These are phyloP conservation scores for Diospyros kaki DNA, from an alignment of 148 eudicot species.

Conservation along the genomic window DNA sequence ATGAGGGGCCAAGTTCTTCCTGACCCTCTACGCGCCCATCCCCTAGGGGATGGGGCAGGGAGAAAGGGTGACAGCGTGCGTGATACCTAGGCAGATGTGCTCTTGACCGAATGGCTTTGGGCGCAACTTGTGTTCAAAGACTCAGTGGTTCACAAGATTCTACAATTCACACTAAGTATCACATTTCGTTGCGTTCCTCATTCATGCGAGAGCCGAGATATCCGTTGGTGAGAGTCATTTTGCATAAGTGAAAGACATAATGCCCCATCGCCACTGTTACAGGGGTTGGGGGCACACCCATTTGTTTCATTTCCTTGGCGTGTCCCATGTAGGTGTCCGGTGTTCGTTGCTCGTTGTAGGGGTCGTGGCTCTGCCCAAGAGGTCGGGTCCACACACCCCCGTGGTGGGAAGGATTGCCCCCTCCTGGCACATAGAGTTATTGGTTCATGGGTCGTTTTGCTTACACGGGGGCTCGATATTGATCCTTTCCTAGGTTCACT, in stretches of 20 bases:
- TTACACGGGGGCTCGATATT: slow-evolving; percentile 1
- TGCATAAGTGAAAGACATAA: neutral
- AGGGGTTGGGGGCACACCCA: neutral
- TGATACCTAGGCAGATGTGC: slow-evolving; percentile 11
- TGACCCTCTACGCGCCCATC: neutral
- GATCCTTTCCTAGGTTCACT: neutral
- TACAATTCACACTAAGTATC: slow-evolving; percentile 53
- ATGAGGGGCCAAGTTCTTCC: neutral
- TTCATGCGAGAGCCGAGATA: slow-evolving; percentile 50
- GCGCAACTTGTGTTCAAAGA: slow-evolving; percentile 22
- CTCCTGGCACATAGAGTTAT: neutral
- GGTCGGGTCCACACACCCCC: neutral
- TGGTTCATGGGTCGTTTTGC: slow-evolving; percentile 15
- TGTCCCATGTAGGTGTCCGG: neutral
- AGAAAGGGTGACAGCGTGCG: neutral
- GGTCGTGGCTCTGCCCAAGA: neutral
- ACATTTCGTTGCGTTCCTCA: slow-evolving; percentile 51
- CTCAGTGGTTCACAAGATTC: slow-evolving; percentile 42
- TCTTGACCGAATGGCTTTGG: slow-evolving; percentile 7
- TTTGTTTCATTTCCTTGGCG: neutral
- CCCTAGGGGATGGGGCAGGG: neutral
- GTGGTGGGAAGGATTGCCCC: neutral
- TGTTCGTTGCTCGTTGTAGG: neutral
- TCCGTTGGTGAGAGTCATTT: slow-evolving; percentile 39
- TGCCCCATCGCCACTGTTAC: neutral